Percentiles rank a stretch among this genome's conserved stretches.
phyloP scores from a whole-genome alignment of 208 protist genomes.

The Trypanosoma cruzi region DNA sequence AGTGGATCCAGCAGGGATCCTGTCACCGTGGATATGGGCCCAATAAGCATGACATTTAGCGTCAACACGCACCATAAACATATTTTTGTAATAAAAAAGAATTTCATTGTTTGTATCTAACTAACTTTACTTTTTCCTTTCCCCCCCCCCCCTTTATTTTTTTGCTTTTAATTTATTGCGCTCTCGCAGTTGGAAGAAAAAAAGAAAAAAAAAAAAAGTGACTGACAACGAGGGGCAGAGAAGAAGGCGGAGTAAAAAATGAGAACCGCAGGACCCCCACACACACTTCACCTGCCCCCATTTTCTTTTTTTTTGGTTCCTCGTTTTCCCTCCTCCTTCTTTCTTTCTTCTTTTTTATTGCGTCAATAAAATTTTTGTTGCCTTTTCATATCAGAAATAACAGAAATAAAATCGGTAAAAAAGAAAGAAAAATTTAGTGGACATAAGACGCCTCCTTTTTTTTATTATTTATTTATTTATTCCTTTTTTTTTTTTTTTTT shows the following conservation, averaged over 20 bases:
- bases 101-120: background rate
- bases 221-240: no score
- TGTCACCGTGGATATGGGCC: background rate
- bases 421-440: no score
- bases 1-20: constrained; percentile 9
- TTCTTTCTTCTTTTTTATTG: no score
- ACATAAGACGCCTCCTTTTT: no score
- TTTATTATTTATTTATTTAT: background rate
- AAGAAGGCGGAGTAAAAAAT: no score
- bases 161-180: constrained; percentile 8
- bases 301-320: no score
- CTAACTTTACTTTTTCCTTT: background rate
- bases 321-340: no score
- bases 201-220: constrained; percentile 1
- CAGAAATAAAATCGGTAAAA: no score
- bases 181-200: constrained; percentile 6
- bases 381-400: no score
- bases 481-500: constrained; percentile 2
- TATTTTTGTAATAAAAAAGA: background rate
- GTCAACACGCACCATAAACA: constrained; percentile 1
- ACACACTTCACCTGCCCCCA: no score
- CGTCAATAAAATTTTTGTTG: no score
- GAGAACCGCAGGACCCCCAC: no score
- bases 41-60: background rate
- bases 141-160: constrained; percentile 7